phyloP scores from a whole-genome alignment of 225 moss, liverwort and hornwort species.

The Sphagnum tenellum region DNA sequence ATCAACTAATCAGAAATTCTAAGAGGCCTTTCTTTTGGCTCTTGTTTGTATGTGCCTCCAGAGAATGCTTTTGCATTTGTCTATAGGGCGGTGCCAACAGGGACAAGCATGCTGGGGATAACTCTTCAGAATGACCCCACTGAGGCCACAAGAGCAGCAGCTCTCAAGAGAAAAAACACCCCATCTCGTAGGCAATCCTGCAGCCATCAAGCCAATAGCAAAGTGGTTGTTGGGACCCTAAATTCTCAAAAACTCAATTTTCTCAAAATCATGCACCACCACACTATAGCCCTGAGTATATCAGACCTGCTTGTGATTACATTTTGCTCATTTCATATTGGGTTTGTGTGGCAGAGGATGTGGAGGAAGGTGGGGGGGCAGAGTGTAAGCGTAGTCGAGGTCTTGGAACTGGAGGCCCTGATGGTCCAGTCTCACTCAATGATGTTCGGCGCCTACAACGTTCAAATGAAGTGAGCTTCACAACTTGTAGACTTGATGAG shows the following conservation, averaged over 20 bases:
- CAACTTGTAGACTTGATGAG: neutral
- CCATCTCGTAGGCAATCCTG: conserved; percentile 32
- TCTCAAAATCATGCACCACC: no score
- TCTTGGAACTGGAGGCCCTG: conserved; percentile 42
- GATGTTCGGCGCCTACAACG: conserved; percentile 91
- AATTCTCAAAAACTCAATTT: no score
- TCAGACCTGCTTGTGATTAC: neutral
- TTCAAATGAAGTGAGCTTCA: conserved; percentile 64
- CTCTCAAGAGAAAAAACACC: conserved; percentile 66
- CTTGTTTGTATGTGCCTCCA: conserved; percentile 16
- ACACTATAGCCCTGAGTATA: no score
- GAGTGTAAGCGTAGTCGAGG: conserved; percentile 81
- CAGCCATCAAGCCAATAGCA: neutral
- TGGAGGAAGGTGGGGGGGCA: conserved; percentile 31
- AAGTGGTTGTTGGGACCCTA: neutral
- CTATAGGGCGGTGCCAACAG: conserved; percentile 54
- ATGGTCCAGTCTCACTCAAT: conserved; percentile 82
- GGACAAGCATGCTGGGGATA: conserved; percentile 4
- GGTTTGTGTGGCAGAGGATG: conserved; percentile 28
- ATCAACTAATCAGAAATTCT: neutral
- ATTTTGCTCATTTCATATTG: neutral
- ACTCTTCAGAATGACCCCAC: conserved; percentile 18
- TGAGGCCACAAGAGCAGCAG: conserved; percentile 28
- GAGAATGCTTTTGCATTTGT: conserved; percentile 81
- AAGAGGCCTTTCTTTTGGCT: neutral